Base-by-base conservation (phyloP, 495 filamentous ascomycete species). In the Penicillium canescens region DNA sequence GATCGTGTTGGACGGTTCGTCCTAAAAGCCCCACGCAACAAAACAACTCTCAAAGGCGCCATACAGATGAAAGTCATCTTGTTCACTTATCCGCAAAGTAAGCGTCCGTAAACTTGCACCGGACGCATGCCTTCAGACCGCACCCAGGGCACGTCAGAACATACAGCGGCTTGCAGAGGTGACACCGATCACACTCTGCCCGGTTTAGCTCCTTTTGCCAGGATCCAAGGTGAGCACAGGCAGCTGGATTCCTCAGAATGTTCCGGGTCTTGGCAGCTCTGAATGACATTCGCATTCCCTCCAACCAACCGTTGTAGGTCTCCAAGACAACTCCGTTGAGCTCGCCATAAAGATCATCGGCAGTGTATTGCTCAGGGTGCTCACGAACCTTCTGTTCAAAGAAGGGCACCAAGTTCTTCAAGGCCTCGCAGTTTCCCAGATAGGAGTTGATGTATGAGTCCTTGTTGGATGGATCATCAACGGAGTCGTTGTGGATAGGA, bases 71-170 rank as follows among this genome's bases (percentile, higher is more conserved):
- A 7, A 2, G 2, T 31, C 9, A 2, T 31, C 28, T 9, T 2
- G 6, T 7, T 31, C 2, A 31, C 5, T 6, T 31, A 7, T 9
- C 8, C 7, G 6, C 28, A 31, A 31, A 31, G 7, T 2, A 31
- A 16, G 10, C 9, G 34, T 24, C 35, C 16, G 47, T 23, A 42
- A 68, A 76, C 54, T 68, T 74, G 53, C 72, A 75, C 12, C 57
- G 45, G 7, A 74, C 56, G 39, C 71, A 75, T 10, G 60, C 67
- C 53, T 60, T 62, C 6, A 53, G 23, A 10, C 67, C 66, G 47
- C 73, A 75, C 7, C 56, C 56, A 1, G 67, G 62, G 41, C 73
- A 77, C 2, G 48, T 63, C 8, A 74, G 50, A 10, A 56, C 58
- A 20, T 58, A 75, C 6, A 74, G 54, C 0, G 73, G 73, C 55